Base-by-base conservation (phyloP, 208 protist genomes). In the Trypanosoma brucei region DNA sequence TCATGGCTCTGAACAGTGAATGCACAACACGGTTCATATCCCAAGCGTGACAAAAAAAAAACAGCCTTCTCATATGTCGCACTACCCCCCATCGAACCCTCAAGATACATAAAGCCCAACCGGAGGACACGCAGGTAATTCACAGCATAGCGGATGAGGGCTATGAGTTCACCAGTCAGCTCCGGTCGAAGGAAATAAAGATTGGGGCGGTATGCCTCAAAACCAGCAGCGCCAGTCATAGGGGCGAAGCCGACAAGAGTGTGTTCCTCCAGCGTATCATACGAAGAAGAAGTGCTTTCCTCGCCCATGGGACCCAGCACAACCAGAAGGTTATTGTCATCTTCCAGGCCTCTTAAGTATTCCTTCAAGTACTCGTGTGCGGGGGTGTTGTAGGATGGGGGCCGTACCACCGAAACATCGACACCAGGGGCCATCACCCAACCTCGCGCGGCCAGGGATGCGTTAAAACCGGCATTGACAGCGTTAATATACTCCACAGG, bases 61-160 rank as follows among this genome's bases (percentile, higher is more conserved):
- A 54, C n/a, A 6, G 31, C n/a, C 13, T 50, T 4, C 49, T 61
- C 39, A 31, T 49, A 61, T 31, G 44, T 39, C 39, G 3, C 39
- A 11, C 49, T 39, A 3, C 56, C 56, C 6, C 22, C 30, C 11
- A 44, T 9, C 11, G 8, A 4, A 14, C 40, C 40, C 13, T 44
- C n/a, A 38, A 61, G 3, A 49, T 61, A 61, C 56, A 61, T 61
- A 35, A 61, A 61, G 22, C 56, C 56, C 35, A 61, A n/a, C 9
- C 56, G 34, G 5, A 22, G 56, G 44, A 49, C 39, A 7, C 56
- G 56, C 8, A 61, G 40, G 40, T 61, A 49, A 14, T 11, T 49
- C 7, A 49, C 13, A 38, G 38, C 40, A 31, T 48, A 61, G 22
- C 39, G 56, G 33, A 61, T 61, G 9, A 61, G 39, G 9, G 56